Evolutionary conservation across 2,329 filamentous ascomycete species (phyloP).

Genomic region (Bipolaris sorokiniana): DNA sequence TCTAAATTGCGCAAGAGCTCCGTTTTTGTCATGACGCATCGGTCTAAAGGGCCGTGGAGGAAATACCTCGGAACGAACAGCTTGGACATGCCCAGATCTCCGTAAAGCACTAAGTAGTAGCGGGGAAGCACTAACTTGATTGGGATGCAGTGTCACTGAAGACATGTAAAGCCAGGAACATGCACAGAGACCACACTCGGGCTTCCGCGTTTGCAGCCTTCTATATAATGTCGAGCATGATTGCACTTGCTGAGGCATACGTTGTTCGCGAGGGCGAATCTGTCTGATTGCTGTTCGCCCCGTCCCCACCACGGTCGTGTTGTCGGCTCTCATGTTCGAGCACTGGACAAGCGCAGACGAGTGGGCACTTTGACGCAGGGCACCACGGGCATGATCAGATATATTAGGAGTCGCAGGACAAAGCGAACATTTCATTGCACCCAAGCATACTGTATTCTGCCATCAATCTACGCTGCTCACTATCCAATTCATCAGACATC

Average conservation of each 20-base stretch:
- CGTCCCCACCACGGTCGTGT: no score
- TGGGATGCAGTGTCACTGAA: not conserved
- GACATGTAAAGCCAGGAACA: not conserved
- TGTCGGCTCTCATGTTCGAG: no score
- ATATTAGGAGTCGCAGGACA: not conserved
- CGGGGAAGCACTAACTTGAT: constrained; percentile 8
- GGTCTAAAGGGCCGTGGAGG: constrained; percentile 11
- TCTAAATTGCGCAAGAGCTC: not conserved
- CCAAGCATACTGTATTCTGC: not conserved
- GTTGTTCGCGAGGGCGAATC: no score
- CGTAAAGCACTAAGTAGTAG: constrained; percentile 10
- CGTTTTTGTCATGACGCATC: constrained; percentile 6
- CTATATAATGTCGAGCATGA: no score
- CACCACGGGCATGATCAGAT: not conserved
- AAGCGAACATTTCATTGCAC: not conserved
- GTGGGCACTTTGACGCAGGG: not conserved
- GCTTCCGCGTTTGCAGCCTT: not conserved
- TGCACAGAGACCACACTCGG: not conserved
- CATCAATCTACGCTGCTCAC: not conserved
- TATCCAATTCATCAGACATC: not conserved
- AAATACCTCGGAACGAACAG: constrained; percentile 14
- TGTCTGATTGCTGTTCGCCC: no score
- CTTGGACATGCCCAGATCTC: constrained; percentile 8
- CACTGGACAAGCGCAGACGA: no score
- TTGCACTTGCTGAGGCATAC: no score